These are phyloP conservation scores for Thelephora ganbajun DNA, from an alignment of 768 basidiomycete genomes.

Conservation along the genomic window DNA sequence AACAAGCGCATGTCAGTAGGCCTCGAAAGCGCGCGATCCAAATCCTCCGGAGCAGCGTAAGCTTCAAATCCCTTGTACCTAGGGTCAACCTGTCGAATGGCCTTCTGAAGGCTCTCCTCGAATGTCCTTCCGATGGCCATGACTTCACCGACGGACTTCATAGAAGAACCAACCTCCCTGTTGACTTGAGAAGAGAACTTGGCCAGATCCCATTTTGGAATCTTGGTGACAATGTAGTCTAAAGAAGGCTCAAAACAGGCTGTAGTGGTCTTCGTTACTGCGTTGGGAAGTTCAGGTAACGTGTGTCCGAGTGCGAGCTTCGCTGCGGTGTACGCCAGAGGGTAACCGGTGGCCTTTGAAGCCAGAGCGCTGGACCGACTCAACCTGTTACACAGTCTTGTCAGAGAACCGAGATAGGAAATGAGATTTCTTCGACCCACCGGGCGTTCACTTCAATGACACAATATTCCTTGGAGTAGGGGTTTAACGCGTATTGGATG, in stretches of 20 bases:
- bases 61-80: conserved; percentile 95
- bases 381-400: conserved; percentile 2
- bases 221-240: conserved; percentile 99
- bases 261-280: conserved; percentile 97
- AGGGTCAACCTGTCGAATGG: conserved; percentile 94
- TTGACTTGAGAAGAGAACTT: conserved; percentile 94
- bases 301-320: conserved; percentile 98
- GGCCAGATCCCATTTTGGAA: conserved; percentile 98
- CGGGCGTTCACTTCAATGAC: conserved; percentile 98
- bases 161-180: conserved; percentile 88
- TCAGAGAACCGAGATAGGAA: background rate
- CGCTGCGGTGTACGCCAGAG: conserved; percentile 96
- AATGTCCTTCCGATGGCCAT: conserved; percentile 99
- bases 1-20: conserved; percentile 96
- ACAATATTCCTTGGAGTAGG: conserved; percentile 83
- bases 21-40: conserved; percentile 62
- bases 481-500: conserved; percentile 97
- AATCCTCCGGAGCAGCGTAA: conserved; percentile 76
- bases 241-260: conserved; percentile 98
- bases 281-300: conserved; percentile 94
- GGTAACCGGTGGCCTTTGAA: conserved; percentile 98
- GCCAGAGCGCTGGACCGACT: conserved; percentile 61
- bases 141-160: conserved; percentile 99
- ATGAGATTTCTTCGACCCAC: conserved; percentile 68
- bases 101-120: conserved; percentile 97